Base-by-base conservation (phyloP, 2,329 filamentous ascomycete genomes). In the Cytospora chrysosperma region DNA sequence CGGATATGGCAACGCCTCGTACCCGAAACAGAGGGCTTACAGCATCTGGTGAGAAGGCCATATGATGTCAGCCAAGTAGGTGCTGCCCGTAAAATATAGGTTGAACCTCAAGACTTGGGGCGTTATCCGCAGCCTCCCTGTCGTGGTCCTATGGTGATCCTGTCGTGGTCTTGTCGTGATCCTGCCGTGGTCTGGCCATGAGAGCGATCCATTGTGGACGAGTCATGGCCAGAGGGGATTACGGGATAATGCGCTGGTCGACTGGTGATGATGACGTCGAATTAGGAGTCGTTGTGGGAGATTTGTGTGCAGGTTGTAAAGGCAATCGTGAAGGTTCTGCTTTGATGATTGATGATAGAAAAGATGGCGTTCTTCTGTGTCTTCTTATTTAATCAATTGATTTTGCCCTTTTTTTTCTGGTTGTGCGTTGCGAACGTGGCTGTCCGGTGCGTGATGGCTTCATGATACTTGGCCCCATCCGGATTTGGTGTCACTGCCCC, bases 211-310 rank as follows among this genome's bases (percentile, higher is more conserved):
- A 47, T 24, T 9, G 43, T 5, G 43, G 59, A 21, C 37, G 59
- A 61, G 28, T 61, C 59, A 61, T 49, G 59, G 40, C 49, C 32
- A 21, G 15, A 37, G 12, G 37, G 27, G 21, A 49, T 55, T 61
- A 15, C 59, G 49, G 28, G 51, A 49, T 43, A n/a, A 43, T 49
- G 26, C 28, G 59, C 51, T 53, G 51, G 54, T 32, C 26, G 47
- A 40, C n/a, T 17, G 51, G 51, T 61, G 37, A 21, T 30, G 21
- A 50, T 61, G 59, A 61, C 59, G 59, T 61, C n/a, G 24, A 21
- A 12, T 27, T 37, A 15, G 27, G 8, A n/a, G n/a, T n/a, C n/a
- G 2, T 37, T 50, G 28, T 27, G 51, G 51, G 27, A 28, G 32
- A 26, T 55, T n/a, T 8, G 40, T 9, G n/a, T n/a, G 4, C 17